phyloP scores from a whole-genome alignment of 2,329 filamentous ascomycete species.

The Tolypocladium ovalisporum region DNA sequence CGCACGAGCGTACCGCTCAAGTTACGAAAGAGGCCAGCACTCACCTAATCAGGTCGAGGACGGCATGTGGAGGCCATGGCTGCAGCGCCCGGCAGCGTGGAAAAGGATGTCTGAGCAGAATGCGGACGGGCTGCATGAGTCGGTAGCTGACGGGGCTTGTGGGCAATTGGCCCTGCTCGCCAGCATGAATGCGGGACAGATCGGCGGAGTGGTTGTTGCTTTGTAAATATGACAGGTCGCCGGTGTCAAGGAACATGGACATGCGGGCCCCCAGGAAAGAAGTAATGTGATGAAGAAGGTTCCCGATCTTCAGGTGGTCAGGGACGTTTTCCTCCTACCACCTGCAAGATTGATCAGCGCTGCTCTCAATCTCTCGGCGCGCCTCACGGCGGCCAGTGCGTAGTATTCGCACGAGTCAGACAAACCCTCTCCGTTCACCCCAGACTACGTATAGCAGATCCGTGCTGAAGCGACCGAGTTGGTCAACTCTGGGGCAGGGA shows the following conservation, averaged over 20 bases:
- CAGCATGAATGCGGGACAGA: not conserved
- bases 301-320: not conserved
- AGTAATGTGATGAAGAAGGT: not conserved
- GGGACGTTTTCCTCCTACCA: not conserved
- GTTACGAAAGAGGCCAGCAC: not conserved
- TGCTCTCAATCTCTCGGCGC: not conserved
- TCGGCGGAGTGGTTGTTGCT: not conserved
- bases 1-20: conserved; percentile 2
- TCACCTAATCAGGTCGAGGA: not conserved
- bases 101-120: not conserved
- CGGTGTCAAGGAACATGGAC: not conserved
- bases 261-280: not conserved
- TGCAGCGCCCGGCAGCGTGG: not conserved
- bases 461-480: not conserved
- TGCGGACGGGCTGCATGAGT: not conserved
- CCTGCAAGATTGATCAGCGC: conserved; percentile 1
- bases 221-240: not conserved
- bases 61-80: not conserved
- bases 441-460: not conserved
- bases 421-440: not conserved
- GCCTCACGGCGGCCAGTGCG: not conserved
- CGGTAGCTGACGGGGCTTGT: not conserved
- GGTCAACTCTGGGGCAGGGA: not conserved
- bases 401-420: not conserved
- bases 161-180: not conserved